These are phyloP conservation scores for Stagonosporopsis rhizophila DNA, from an alignment of 2,329 filamentous ascomycete genomes.

Conservation along the genomic window DNA sequence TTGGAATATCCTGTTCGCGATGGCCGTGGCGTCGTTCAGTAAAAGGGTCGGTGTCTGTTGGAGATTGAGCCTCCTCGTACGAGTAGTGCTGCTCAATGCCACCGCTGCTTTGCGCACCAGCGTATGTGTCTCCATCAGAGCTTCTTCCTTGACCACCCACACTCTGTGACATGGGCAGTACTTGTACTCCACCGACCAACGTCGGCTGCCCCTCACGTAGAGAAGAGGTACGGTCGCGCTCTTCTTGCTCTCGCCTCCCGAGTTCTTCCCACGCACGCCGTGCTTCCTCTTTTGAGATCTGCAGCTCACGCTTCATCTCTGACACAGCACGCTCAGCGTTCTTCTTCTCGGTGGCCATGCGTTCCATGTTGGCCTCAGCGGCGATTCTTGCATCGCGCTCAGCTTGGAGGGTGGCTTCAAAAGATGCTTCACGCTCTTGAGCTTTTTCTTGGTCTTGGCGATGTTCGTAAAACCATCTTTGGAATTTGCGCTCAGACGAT, in stretches of 20 bases:
- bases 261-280: slow-evolving; percentile 97
- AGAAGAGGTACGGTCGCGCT: slow-evolving; percentile 84
- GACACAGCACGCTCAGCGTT: slow-evolving; percentile 78
- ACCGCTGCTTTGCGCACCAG: slow-evolving; percentile 41
- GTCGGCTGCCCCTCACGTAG: slow-evolving; percentile 87
- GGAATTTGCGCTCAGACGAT: slow-evolving; percentile 96
- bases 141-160: slow-evolving; percentile 50
- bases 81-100: slow-evolving; percentile 55
- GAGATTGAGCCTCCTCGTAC: slow-evolving; percentile 60
- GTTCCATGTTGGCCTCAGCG: slow-evolving; percentile 69
- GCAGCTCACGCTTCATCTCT: slow-evolving; percentile 90
- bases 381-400: slow-evolving; percentile 76
- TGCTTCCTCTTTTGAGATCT: slow-evolving; percentile 95
- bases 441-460: slow-evolving; percentile 84
- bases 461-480: slow-evolving; percentile 98
- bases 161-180: slow-evolving; percentile 87
- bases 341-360: slow-evolving; percentile 71
- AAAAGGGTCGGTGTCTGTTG: slow-evolving; percentile 69
- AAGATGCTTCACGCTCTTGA: slow-evolving; percentile 79
- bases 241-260: slow-evolving; percentile 89
- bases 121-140: slow-evolving; percentile 45
- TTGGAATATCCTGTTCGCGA: slow-evolving; percentile 42
- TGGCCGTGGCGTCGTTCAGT: slow-evolving; percentile 54
- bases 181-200: slow-evolving; percentile 89
- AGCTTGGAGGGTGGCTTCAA: slow-evolving; percentile 76